A percentile compares a stretch with the other conserved stretches of the same genome.
Evolutionary conservation across 129 eudicot genomes (phyloP).

Genomic region (Tanacetum coccineum): DNA sequence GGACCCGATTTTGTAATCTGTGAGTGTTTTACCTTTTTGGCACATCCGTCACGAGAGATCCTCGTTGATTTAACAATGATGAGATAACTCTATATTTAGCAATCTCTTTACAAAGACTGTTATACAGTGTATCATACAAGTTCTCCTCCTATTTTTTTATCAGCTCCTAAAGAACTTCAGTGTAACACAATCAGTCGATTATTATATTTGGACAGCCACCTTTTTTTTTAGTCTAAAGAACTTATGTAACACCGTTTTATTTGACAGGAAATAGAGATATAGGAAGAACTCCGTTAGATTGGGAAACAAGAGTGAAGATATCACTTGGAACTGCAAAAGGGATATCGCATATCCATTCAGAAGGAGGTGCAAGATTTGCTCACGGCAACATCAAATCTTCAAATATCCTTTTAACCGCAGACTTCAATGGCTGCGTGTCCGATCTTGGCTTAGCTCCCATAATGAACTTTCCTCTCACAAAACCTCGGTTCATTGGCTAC

Average conservation of each 20-base stretch:
- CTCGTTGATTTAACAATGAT: no score
- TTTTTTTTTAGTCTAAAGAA: not conserved
- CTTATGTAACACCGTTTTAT: conserved; percentile 11
- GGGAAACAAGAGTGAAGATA: conserved; percentile 73
- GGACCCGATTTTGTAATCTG: no score
- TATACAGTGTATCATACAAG: no score
- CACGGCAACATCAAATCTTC: conserved; percentile 97
- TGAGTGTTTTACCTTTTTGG: no score
- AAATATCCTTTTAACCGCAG: conserved; percentile 59
- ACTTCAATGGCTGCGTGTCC: conserved; percentile 53
- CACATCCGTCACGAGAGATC: no score
- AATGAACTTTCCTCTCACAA: conserved; percentile 37
- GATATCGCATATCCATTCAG: conserved; percentile 64
- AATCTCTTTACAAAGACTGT: no score
- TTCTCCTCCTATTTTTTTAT: no score
- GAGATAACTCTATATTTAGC: no score
- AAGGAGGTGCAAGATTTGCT: conserved; percentile 51
- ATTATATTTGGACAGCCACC: no score
- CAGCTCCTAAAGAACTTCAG: no score
- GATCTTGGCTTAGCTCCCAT: conserved; percentile 73
- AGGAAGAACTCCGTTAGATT: conserved; percentile 68
- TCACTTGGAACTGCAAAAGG: conserved; percentile 79
- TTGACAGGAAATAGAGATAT: conserved; percentile 55
- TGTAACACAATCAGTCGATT: no score
- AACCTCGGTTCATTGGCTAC: conserved; percentile 58